phyloP scores from a whole-genome alignment of 306 rosid species.

The Cotoneaster glaucophyllus region DNA sequence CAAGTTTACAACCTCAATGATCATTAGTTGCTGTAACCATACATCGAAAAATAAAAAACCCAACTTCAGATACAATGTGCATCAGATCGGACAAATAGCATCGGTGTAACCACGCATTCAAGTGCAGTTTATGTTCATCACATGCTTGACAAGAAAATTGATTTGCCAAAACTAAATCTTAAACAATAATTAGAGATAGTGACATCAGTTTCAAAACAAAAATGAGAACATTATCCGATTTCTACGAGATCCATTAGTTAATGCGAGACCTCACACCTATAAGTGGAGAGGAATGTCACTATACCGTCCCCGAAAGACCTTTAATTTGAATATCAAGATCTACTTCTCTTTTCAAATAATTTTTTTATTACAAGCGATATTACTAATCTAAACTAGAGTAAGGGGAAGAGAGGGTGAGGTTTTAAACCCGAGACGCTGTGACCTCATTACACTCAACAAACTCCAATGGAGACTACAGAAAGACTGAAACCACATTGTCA shows the following conservation, averaged over 20 bases:
- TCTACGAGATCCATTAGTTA: background rate
- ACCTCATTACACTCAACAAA: background rate
- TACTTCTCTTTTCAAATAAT: background rate
- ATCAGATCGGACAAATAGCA: background rate
- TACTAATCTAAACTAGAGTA: background rate
- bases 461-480: background rate
- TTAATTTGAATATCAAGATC: background rate
- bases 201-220: background rate
- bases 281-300: background rate
- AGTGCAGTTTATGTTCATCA: background rate
- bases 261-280: background rate
- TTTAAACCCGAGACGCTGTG: background rate
- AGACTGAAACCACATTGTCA: background rate
- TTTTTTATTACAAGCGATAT: background rate
- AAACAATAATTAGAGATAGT: background rate
- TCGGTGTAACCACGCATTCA: background rate
- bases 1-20: background rate
- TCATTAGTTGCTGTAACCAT: background rate
- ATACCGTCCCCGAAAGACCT: background rate
- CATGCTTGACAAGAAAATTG: background rate
- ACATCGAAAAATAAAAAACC: background rate
- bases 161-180: background rate
- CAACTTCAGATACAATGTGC: background rate
- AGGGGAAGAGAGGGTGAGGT: background rate
- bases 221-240: background rate